Conservation (phyloP, 2,329 filamentous ascomycete genomes). For the Zasmidium angulare region DNA sequence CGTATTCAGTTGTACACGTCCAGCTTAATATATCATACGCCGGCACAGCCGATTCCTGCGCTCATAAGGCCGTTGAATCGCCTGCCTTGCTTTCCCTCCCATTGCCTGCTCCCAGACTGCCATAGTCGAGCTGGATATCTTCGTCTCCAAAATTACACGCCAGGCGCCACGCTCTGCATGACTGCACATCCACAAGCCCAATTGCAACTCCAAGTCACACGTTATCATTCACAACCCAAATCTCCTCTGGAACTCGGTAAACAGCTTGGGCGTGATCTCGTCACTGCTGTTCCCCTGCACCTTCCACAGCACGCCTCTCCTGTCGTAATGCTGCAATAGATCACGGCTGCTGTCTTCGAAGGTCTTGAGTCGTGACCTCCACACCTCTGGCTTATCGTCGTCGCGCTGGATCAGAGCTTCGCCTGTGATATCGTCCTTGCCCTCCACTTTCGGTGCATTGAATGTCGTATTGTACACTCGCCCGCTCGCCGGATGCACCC, state of each 20-base stretch:
- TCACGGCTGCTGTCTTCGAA: constrained; percentile 86
- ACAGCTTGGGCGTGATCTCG: constrained; percentile 90
- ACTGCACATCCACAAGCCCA: constrained; percentile 1
- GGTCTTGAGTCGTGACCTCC: constrained; percentile 73
- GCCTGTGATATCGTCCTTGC: constrained; percentile 86
- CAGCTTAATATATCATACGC: background rate
- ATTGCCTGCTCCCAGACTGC: constrained; percentile 3
- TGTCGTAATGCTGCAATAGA: constrained; percentile 84
- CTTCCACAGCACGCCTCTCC: constrained; percentile 79
- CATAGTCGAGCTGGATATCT: constrained; percentile 14
- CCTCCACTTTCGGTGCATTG: constrained; percentile 77
- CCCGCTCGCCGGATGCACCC: constrained; percentile 89
- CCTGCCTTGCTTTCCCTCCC: background rate
- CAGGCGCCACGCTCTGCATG: constrained; percentile 17
- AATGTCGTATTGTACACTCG: constrained; percentile 94
- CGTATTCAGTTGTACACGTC: background rate
- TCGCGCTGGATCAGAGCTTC: constrained; percentile 77
- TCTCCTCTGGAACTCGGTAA: constrained; percentile 74
- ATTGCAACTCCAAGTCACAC: too few species aligned
- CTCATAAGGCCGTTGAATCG: background rate
- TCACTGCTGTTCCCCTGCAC: constrained; percentile 88
- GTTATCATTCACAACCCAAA: constrained; percentile 51
- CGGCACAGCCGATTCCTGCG: background rate
- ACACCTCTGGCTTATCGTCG: constrained; percentile 86
- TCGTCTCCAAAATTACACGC: background rate